phyloP scores from a whole-genome alignment of 2,329 filamentous ascomycete species.

The Pseudophaeomoniella oleicola region DNA sequence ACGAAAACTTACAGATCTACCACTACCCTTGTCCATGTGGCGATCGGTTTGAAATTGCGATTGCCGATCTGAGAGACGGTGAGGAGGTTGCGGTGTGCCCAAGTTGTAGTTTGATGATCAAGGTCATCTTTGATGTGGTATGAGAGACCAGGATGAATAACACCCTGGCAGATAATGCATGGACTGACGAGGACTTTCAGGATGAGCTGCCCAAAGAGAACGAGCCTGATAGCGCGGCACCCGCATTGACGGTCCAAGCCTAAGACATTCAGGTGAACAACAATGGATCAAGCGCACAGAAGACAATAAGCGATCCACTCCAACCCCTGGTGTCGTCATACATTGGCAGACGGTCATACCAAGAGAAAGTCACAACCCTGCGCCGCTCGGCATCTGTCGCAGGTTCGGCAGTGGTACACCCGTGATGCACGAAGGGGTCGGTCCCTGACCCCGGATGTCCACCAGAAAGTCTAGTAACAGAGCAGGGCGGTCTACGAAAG shows the following conservation, averaged over 20 bases:
- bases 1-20: conserved; percentile 70
- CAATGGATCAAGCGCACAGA: not conserved
- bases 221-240: not conserved
- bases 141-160: conserved; percentile 19
- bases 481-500: too few species aligned
- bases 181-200: not conserved
- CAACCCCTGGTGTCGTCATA: too few species aligned
- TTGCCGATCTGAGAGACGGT: conserved; percentile 72
- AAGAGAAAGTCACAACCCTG: too few species aligned
- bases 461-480: too few species aligned
- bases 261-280: not conserved
- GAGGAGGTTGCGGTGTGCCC: conserved; percentile 95
- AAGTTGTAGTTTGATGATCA: conserved; percentile 92
- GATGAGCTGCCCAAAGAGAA: not conserved
- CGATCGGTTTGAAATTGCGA: conserved; percentile 83
- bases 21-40: conserved; percentile 95
- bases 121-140: conserved; percentile 82
- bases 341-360: too few species aligned
- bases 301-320: too few species aligned
- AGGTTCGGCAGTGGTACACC: too few species aligned
- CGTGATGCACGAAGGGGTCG: too few species aligned
- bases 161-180: not conserved
- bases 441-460: too few species aligned
- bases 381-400: too few species aligned
- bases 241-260: not conserved